phyloP scores from a whole-genome alignment of 2,329 filamentous ascomycete genomes.

The Diplodia seriata region DNA sequence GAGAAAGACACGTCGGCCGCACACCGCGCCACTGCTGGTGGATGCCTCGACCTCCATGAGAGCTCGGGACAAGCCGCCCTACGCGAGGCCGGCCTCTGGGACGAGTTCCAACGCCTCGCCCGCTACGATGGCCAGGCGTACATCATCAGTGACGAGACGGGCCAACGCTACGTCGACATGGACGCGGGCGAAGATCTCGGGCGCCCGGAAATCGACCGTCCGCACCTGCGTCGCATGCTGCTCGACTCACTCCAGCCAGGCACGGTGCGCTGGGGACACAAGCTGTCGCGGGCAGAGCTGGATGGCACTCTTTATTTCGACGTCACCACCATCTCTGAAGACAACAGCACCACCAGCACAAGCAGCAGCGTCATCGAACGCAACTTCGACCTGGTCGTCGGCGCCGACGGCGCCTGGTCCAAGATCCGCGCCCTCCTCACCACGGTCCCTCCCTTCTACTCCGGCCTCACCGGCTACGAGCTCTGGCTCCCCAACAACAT shows the following conservation, averaged over 20 bases:
- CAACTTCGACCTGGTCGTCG: slow-evolving; percentile 56
- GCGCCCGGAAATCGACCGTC: slow-evolving; percentile 62
- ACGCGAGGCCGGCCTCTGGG: slow-evolving; percentile 58
- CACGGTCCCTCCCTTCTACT: slow-evolving; percentile 53
- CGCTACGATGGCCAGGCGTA: slow-evolving; percentile 61
- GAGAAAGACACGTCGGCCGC: slow-evolving; percentile 51
- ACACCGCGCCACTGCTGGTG: slow-evolving; percentile 57
- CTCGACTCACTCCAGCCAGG: slow-evolving; percentile 54
- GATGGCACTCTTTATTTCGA: slow-evolving; percentile 23
- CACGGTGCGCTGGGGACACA: slow-evolving; percentile 55
- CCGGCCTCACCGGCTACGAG: slow-evolving; percentile 56
- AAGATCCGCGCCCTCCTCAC: slow-evolving; percentile 43
- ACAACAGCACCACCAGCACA: neutral
- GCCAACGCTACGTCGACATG: slow-evolving; percentile 40
- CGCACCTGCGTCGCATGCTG: slow-evolving; percentile 53
- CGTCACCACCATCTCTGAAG: neutral
- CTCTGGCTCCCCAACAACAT: slow-evolving; percentile 52
- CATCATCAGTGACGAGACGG: slow-evolving; percentile 52
- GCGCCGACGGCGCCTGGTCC: slow-evolving; percentile 58
- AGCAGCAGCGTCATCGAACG: slow-evolving; percentile 35
- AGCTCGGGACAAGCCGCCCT: slow-evolving; percentile 59
- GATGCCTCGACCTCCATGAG: slow-evolving; percentile 62
- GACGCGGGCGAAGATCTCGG: slow-evolving; percentile 39
- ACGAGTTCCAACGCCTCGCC: slow-evolving; percentile 57
- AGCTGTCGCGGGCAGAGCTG: slow-evolving; percentile 1